These are phyloP conservation scores for Colletotrichum falcatum DNA, from an alignment of 2,329 filamentous ascomycete genomes.

Conservation along the genomic window DNA sequence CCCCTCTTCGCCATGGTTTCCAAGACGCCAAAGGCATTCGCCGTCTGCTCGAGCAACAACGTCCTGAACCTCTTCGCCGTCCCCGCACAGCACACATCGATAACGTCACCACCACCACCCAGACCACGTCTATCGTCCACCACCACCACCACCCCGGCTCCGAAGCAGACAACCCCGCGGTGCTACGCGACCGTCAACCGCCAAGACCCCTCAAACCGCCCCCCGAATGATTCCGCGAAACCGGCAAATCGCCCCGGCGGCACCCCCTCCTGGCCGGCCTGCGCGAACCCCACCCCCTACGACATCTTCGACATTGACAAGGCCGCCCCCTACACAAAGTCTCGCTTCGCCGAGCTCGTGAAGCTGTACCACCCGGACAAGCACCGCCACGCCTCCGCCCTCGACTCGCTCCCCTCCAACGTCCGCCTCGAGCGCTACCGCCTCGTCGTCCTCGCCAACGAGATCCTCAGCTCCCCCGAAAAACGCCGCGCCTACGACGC, in stretches of 20 bases:
- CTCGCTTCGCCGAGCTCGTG: conserved; percentile 88
- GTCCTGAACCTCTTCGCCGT: conserved; percentile 40
- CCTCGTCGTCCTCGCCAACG: conserved; percentile 87
- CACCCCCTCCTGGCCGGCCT: conserved; percentile 60
- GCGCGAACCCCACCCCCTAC: conserved; percentile 80
- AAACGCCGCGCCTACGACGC: conserved; percentile 86
- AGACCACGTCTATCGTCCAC: conserved; percentile 2
- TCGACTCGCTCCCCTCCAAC: conserved; percentile 51
- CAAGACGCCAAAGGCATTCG: conserved; percentile 30
- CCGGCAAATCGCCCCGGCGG: not conserved
- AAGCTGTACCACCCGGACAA: conserved; percentile 96
- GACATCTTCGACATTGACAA: conserved; percentile 77
- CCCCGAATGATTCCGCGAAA: not conserved
- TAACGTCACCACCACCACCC: conserved; percentile 46
- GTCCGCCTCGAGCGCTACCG: conserved; percentile 89
- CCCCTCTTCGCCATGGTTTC: conserved; percentile 25
- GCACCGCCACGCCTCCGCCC: conserved; percentile 52
- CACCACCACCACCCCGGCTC: not conserved
- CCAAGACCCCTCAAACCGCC: not conserved
- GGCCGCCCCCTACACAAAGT: conserved; percentile 79
- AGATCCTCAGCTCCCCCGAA: conserved; percentile 83
- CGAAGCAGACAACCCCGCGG: conserved; percentile 14
- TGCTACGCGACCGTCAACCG: conserved; percentile 23
- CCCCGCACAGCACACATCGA: conserved; percentile 38
- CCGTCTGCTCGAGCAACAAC: conserved; percentile 33